Conservation (phyloP, 2,329 filamentous ascomycete genomes). For the Aphanocladium album region DNA sequence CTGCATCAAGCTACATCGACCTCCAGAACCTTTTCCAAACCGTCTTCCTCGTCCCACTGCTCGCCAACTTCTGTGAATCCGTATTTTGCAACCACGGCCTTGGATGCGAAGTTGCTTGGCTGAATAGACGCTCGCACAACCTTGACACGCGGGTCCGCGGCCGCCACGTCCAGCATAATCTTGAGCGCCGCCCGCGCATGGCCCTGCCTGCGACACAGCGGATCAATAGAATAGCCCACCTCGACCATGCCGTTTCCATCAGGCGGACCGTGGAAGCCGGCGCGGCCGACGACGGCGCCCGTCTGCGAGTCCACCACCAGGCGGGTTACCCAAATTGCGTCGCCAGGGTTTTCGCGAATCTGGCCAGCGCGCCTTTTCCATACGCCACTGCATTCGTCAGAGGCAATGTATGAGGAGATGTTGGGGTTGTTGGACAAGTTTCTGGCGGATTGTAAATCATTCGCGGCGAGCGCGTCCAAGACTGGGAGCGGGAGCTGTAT, state of each 20-base stretch:
- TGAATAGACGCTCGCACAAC: constrained; percentile 5
- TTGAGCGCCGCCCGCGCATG: constrained; percentile 8
- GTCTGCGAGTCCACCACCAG: constrained; percentile 2
- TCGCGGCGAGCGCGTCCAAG: neutral
- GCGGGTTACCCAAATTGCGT: constrained; percentile 8
- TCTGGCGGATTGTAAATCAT: neutral
- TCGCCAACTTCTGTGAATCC: neutral
- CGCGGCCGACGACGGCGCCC: constrained; percentile 4
- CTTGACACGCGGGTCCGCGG: neutral
- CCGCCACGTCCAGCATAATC: constrained; percentile 5
- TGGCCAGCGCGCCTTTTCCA: constrained; percentile 1
- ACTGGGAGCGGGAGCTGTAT: neutral
- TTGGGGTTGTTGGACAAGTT: neutral
- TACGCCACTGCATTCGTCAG: neutral
- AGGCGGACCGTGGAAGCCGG: constrained; percentile 9
- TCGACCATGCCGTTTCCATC: constrained; percentile 11
- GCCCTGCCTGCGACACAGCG: neutral
- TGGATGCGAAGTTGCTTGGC: neutral
- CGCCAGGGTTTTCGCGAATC: neutral
- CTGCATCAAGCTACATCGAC: neutral
- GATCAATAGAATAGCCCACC: constrained; percentile 9
- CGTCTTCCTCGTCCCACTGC: constrained; percentile 9
- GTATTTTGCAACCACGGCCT: neutral
- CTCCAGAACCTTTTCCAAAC: constrained; percentile 1
- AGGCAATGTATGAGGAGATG: neutral